phyloP scores from a whole-genome alignment of 371 early-diverging fungal species.

The Haplosporangium sp. region DNA sequence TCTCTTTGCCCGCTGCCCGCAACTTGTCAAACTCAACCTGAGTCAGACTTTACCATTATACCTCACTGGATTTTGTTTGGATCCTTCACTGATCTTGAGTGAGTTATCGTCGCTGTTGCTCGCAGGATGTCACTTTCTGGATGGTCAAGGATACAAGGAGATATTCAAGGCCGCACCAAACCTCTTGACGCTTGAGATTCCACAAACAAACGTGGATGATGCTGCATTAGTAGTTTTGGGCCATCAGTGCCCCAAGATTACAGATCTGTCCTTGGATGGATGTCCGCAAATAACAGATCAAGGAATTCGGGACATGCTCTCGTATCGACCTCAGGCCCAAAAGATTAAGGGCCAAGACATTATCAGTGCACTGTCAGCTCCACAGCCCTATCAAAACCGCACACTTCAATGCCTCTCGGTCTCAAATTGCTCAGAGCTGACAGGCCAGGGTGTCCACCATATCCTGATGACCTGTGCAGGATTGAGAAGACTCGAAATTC shows the following conservation, averaged over 20 bases:
- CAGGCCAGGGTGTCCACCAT: conserved; percentile 44
- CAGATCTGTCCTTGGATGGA: conserved; percentile 32
- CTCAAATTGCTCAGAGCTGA: conserved; percentile 39
- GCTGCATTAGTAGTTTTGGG: conserved; percentile 29
- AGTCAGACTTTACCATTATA: conserved; percentile 30
- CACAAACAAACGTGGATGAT: conserved; percentile 48
- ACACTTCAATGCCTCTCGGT: conserved; percentile 27
- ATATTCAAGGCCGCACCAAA: conserved; percentile 30
- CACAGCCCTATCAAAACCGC: conserved; percentile 22
- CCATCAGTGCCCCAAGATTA: conserved; percentile 12
- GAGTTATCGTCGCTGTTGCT: conserved; percentile 17
- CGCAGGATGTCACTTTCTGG: conserved; percentile 40
- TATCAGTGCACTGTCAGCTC: not conserved
- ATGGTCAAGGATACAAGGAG: conserved; percentile 51
- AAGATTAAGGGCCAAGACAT: not conserved
- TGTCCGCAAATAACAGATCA: conserved; percentile 49
- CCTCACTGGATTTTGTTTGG: conserved; percentile 33
- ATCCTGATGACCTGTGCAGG: conserved; percentile 40
- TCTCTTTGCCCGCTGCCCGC: conserved; percentile 31
- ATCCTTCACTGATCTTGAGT: conserved; percentile 8
- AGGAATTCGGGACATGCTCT: conserved; percentile 40
- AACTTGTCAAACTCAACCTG: conserved; percentile 30
- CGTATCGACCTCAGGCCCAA: conserved; percentile 8
- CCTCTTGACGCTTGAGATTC: conserved; percentile 22
- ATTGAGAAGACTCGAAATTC: conserved; percentile 30